These are phyloP conservation scores for Tagetes erecta DNA, from an alignment of 129 eudicot genomes.

Conservation along the genomic window DNA sequence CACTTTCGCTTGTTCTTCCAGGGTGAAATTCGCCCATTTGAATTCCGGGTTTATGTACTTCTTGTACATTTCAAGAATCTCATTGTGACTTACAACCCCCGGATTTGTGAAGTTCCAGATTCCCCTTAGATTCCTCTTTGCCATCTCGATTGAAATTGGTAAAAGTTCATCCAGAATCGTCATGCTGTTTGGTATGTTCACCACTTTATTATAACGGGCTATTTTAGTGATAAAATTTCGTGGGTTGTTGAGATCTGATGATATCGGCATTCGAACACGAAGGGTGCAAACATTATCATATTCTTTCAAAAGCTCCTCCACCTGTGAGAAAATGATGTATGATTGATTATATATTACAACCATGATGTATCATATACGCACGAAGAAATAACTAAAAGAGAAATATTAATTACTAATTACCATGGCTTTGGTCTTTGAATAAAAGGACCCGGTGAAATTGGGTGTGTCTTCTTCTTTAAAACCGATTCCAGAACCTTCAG, in stretches of 20 bases:
- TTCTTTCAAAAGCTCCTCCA: conserved; percentile 81
- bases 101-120: conserved; percentile 98
- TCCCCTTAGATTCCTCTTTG: conserved; percentile 79
- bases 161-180: conserved; percentile 90
- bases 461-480: conserved; percentile 95
- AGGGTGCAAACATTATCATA: conserved; percentile 96
- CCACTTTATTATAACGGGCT: conserved; percentile 75
- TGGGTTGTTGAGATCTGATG: conserved; percentile 95
- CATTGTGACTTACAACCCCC: conserved; percentile 92
- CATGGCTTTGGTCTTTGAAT: conserved; percentile 98
- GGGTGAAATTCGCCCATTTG: conserved; percentile 75
- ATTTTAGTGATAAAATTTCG: conserved; percentile 96
- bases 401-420: conserved; percentile 34
- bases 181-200: conserved; percentile 98
- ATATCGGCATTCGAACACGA: conserved; percentile 93
- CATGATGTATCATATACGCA: not conserved
- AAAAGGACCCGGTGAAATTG: conserved; percentile 85
- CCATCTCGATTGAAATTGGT: conserved; percentile 96
- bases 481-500: conserved; percentile 92
- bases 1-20: conserved; percentile 94
- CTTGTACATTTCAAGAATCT: conserved; percentile 89
- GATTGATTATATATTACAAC: not conserved
- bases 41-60: conserved; percentile 72
- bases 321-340: conserved; percentile 33
- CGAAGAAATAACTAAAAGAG: not conserved